These are phyloP conservation scores for Entelexis sorbosivorans DNA, from an alignment of 1,139 yeast species.

Conservation along the genomic window DNA sequence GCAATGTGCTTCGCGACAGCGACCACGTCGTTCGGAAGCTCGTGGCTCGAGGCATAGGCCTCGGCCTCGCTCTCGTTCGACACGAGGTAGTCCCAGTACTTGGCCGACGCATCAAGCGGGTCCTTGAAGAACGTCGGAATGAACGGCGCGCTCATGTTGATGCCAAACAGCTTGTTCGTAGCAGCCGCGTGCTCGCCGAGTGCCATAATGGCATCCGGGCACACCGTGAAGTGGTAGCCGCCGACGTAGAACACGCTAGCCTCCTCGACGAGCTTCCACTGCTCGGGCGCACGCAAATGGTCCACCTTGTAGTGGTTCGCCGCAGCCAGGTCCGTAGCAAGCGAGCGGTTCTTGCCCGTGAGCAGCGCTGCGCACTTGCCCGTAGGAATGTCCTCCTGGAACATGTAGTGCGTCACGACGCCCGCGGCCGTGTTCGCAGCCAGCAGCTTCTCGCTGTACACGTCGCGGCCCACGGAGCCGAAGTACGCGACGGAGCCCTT, in stretches of 20 bases:
- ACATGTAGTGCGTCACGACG: slow-evolving; percentile 73
- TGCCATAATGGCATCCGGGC: slow-evolving; percentile 83
- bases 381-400: slow-evolving; percentile 64
- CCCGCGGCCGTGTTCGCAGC: slow-evolving; percentile 85
- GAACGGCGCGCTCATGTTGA: slow-evolving; percentile 95
- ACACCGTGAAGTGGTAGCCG: slow-evolving; percentile 96
- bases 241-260: slow-evolving; percentile 86
- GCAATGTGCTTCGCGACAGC: slow-evolving; percentile 79
- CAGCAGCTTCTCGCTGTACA: slow-evolving; percentile 66
- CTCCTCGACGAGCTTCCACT: slow-evolving; percentile 75
- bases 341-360: slow-evolving; percentile 77
- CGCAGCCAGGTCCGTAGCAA: slow-evolving; percentile 93
- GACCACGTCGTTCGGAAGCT: slow-evolving; percentile 49
- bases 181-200: slow-evolving; percentile 88
- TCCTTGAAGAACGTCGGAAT: slow-evolving; percentile 92
- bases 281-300: slow-evolving; percentile 79
- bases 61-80: slow-evolving; percentile 98
- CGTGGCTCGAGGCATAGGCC: slow-evolving; percentile 80
- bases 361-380: slow-evolving; percentile 98
- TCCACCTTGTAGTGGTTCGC: slow-evolving; percentile 91
- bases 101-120: slow-evolving; percentile 66
- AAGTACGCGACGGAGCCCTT: slow-evolving; percentile 76
- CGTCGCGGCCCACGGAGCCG: slow-evolving; percentile 93
- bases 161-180: slow-evolving; percentile 65
- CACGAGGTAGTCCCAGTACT: slow-evolving; percentile 82